phyloP scores from a whole-genome alignment of 352 stramenopile genomes.

The Phytophthora hybrid region DNA sequence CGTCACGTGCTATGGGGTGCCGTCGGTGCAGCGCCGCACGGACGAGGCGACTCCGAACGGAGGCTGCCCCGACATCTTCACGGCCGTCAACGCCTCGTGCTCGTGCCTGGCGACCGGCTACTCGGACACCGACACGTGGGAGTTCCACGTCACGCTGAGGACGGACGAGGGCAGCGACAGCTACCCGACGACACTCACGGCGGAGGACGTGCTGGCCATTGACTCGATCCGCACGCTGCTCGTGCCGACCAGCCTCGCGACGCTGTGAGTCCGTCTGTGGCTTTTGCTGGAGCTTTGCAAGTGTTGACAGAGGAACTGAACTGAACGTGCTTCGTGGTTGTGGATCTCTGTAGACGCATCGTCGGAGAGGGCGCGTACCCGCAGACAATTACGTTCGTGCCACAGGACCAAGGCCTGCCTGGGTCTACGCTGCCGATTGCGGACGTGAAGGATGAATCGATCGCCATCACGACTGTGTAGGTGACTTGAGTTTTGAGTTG shows the following conservation, averaged over 20 bases:
- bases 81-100: constrained; percentile 38
- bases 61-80: constrained; percentile 37
- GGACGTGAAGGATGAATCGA: constrained; percentile 16
- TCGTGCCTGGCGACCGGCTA: constrained; percentile 36
- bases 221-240: constrained; percentile 43
- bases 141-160: constrained; percentile 36
- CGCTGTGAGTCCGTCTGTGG: constrained; percentile 26
- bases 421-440: constrained; percentile 37
- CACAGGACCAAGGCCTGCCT: constrained; percentile 36
- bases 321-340: not conserved
- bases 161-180: constrained; percentile 16
- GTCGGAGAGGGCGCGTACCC: constrained; percentile 32
- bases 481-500: not conserved
- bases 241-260: constrained; percentile 33
- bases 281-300: not conserved
- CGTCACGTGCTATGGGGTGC: constrained; percentile 34
- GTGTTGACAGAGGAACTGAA: not conserved
- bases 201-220: constrained; percentile 34
- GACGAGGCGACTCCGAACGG: constrained; percentile 33
- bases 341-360: constrained; percentile 19
- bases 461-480: constrained; percentile 37
- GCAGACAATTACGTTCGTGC: constrained; percentile 38
- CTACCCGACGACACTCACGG: constrained; percentile 31
- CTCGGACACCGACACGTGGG: constrained; percentile 31
- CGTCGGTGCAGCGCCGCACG: constrained; percentile 33